Percentiles rank a stretch among this genome's conserved stretches.
Conservation (phyloP, 1,284 basidiomycete species). For the Xerocomus minutiporus region DNA sequence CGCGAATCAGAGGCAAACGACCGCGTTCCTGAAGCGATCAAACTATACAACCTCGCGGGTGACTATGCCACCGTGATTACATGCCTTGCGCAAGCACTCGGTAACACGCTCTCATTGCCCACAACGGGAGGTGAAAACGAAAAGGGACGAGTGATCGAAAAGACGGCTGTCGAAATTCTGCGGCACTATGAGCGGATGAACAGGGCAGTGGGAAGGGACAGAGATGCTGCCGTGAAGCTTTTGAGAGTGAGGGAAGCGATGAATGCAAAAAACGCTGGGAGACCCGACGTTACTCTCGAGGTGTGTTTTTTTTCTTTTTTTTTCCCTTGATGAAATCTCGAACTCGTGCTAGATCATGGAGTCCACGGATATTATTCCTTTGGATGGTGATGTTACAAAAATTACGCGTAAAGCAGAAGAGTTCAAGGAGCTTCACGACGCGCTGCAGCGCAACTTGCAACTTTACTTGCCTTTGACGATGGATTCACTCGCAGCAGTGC, state of each 20-base stretch:
- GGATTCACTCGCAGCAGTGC: constrained; percentile 83
- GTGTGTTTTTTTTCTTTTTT: constrained; percentile 41
- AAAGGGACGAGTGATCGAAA: constrained; percentile 67
- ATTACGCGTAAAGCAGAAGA: constrained; percentile 88
- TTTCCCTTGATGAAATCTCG: neutral
- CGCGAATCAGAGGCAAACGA: constrained; percentile 71
- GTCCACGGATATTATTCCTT: constrained; percentile 83
- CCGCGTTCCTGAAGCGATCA: constrained; percentile 86
- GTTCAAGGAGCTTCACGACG: constrained; percentile 83
- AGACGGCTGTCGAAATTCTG: constrained; percentile 79
- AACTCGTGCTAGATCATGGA: constrained; percentile 68
- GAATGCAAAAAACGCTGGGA: constrained; percentile 68
- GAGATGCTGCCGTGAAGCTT: constrained; percentile 74
- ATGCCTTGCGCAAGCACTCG: constrained; percentile 85
- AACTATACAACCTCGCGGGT: constrained; percentile 92
- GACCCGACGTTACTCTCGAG: constrained; percentile 77
- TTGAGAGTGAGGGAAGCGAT: constrained; percentile 82
- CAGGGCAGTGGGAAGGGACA: constrained; percentile 68
- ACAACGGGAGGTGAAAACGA: constrained; percentile 60
- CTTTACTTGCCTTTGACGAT: constrained; percentile 90
- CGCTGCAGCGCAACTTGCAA: constrained; percentile 86
- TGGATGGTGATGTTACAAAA: constrained; percentile 80
- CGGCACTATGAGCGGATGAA: constrained; percentile 84
- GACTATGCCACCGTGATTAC: constrained; percentile 87
- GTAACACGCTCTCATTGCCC: constrained; percentile 75